Evolutionary conservation across 768 basidiomycete genomes (phyloP), one percentile per base, ranked within the genome.

Genomic region (Suillus placidus): DNA sequence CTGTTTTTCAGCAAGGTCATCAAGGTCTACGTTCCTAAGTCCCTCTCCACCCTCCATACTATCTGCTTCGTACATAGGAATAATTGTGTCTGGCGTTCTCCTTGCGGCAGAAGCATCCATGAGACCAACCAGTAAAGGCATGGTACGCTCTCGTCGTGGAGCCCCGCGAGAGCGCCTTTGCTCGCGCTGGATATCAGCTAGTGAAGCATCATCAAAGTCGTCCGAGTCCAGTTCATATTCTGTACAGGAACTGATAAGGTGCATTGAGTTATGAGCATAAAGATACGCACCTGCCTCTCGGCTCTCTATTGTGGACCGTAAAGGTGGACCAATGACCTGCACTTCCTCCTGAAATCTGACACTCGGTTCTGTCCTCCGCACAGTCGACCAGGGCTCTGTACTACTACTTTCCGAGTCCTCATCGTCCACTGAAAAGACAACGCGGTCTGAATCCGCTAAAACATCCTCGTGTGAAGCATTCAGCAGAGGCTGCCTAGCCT

Each of bases 151-250:
- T 52, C 80, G 77, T 23, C 79, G 78, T 61, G 77, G 71, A 70
- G 71, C 68, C 63, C 75, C 70, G 23, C 66, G 67, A 18, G 62
- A 51, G 9, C 49, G 65, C 38, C 66, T 69, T 43, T 67, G 76
- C 37, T 74, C 71, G 45, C 66, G 76, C 52, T 68, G 76, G 47
- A 78, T 72, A 47, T 79, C 76, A 4, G 70, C 70, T 47, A 77
- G 69, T 37, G 75, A 49, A 0, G 78, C 67, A 70, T 89, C 89
- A 62, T 93, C 92, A 14, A 95, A 77, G 26, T 93, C 93, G 74
- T 95, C 94, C 0, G 87, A 81, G 72, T 96, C 94, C 23, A 92
- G 84, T 14, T 96, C 95, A 75, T 83, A 97, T 73, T 92, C 94
- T 95, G 70, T 6, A 58, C 37, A 52, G 2, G 57, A 43, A 67